Percentiles rank a stretch among this genome's conserved stretches.
Conservation (phyloP, 768 basidiomycete genomes). For the Agrocybe praecox region DNA sequence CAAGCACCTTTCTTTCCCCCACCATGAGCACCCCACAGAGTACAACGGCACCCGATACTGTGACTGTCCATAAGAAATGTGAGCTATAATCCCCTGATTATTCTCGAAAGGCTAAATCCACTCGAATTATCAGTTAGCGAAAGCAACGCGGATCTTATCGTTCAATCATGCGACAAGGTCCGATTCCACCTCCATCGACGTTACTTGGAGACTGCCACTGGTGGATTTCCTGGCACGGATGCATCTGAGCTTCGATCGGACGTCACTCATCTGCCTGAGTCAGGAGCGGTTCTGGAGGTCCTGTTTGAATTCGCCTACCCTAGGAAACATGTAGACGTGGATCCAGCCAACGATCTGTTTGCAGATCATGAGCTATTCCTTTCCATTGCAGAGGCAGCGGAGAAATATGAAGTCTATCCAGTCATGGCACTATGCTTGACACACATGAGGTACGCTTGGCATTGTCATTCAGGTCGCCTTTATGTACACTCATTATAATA, state of each 20-base stretch:
- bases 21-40: no score
- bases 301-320: constrained; percentile 29
- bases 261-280: constrained; percentile 16
- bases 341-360: no score
- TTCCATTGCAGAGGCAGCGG: constrained; percentile 1
- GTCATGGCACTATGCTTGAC: background rate
- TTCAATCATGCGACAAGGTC: constrained; percentile 6
- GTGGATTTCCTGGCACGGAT: constrained; percentile 9
- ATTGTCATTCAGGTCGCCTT: no score
- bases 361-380: no score
- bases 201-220: background rate
- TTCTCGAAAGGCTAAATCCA: no score
- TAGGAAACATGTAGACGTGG: no score
- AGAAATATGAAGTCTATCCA: constrained; percentile 4
- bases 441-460: no score
- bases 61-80: no score
- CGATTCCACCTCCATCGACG: constrained; percentile 8
- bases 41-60: no score
- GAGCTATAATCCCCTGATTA: no score
- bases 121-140: background rate
- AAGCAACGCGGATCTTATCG: background rate
- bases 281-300: constrained; percentile 17
- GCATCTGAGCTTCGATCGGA: background rate
- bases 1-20: no score
- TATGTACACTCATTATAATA: no score